phyloP scores from a whole-genome alignment of 208 protist species.

The Herpetomonas tarakana region DNA sequence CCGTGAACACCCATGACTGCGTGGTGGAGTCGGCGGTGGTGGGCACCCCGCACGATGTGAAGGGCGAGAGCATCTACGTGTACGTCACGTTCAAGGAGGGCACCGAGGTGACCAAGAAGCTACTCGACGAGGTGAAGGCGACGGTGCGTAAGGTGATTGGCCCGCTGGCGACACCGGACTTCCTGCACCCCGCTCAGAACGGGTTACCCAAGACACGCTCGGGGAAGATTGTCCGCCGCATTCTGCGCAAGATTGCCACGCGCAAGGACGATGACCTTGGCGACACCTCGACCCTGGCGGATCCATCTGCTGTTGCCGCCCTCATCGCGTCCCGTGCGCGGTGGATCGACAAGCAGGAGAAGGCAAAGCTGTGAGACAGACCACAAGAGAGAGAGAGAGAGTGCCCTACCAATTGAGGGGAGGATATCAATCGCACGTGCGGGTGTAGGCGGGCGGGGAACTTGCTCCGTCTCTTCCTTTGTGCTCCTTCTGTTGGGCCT shows the following conservation, averaged over 20 bases:
- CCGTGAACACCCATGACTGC: slow-evolving; percentile 80
- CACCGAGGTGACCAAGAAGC: slow-evolving; percentile 41
- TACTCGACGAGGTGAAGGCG: slow-evolving; percentile 62
- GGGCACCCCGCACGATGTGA: slow-evolving; percentile 91
- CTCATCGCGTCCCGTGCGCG: slow-evolving; percentile 40
- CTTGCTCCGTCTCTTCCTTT: no score
- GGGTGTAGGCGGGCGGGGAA: no score
- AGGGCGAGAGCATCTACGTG: slow-evolving; percentile 94
- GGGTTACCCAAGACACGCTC: slow-evolving; percentile 97
- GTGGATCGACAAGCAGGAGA: slow-evolving; percentile 12
- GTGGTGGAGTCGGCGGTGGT: slow-evolving; percentile 96
- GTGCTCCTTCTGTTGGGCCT: no score
- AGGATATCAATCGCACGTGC: no score
- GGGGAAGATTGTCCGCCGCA: slow-evolving; percentile 98
- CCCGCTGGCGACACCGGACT: slow-evolving; percentile 94
- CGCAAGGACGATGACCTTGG: slow-evolving; percentile 79
- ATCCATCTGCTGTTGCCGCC: slow-evolving; percentile 76
- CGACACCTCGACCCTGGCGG: slow-evolving; percentile 92
- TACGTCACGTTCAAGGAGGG: slow-evolving; percentile 90
- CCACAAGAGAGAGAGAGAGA: no score
- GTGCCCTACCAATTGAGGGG: no score
- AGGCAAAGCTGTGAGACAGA: no score
- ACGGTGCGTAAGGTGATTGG: slow-evolving; percentile 92
- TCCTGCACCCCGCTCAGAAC: slow-evolving; percentile 63
- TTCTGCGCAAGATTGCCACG: slow-evolving; percentile 96